Evolutionary conservation across 225 moss, liverwort and hornwort species (phyloP).

Genomic region (Bryoerythrophyllum caledonicum): DNA sequence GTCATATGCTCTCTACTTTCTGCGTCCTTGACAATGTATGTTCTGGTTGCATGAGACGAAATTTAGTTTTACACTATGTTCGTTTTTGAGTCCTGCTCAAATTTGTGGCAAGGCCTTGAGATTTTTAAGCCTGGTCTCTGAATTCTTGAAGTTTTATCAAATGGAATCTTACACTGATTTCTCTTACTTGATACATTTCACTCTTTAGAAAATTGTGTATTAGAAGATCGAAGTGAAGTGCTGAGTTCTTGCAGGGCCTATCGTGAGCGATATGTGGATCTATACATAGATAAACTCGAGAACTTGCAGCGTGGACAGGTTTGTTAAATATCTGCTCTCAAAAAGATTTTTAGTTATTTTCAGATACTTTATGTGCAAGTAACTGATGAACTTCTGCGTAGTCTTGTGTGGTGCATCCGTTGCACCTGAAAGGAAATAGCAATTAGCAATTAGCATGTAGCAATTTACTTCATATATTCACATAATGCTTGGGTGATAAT

Average conservation of each 20-base stretch:
- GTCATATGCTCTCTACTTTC: conserved; percentile 1
- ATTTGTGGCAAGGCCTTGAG: background rate
- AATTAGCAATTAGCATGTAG: background rate
- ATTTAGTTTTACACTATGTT: background rate
- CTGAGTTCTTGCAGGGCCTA: conserved; percentile 58
- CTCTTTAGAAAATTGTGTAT: background rate
- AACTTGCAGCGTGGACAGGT: conserved; percentile 87
- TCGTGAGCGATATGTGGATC: conserved; percentile 72
- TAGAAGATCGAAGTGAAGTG: conserved; percentile 11
- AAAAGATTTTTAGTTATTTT: background rate
- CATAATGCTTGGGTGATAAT: background rate
- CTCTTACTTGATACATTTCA: conserved; percentile 1
- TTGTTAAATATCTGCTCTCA: conserved; percentile 28
- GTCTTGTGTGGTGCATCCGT: conserved; percentile 14
- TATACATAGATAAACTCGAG: conserved; percentile 86
- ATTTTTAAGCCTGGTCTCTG: background rate
- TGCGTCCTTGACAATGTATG: background rate
- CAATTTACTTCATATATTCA: conserved; percentile 4
- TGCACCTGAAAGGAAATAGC: background rate
- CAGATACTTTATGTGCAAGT: background rate
- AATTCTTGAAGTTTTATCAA: background rate
- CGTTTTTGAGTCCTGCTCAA: conserved; percentile 12
- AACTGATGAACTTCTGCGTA: background rate
- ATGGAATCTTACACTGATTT: background rate
- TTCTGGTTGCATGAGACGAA: background rate